Evolutionary conservation across 768 basidiomycete species (phyloP).

Genomic region (Nevesoporus exiguus): DNA sequence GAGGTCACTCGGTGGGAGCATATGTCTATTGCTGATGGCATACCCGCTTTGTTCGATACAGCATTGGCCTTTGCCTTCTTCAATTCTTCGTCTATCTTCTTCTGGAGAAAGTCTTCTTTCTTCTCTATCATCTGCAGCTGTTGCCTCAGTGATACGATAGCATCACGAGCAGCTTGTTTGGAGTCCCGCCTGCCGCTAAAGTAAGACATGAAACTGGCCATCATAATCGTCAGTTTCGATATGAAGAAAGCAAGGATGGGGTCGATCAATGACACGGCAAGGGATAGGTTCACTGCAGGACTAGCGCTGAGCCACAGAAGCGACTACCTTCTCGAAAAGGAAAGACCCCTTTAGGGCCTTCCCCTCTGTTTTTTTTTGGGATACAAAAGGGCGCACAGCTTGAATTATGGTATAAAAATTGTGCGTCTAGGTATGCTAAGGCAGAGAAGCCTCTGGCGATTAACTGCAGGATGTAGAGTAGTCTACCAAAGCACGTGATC

Average conservation of each 20-base stretch:
- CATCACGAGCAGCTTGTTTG: conserved; percentile 83
- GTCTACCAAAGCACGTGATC: conserved; percentile 22
- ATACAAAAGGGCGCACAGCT: neutral
- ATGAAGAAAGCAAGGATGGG: neutral
- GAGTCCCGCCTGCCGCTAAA: conserved; percentile 82
- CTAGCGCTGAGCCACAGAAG: conserved; percentile 6
- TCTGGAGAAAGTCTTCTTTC: conserved; percentile 96
- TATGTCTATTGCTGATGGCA: conserved; percentile 28
- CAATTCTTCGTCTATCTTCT: conserved; percentile 93
- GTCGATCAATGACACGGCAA: neutral
- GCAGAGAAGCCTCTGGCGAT: conserved; percentile 16
- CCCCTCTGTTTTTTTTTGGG: no score
- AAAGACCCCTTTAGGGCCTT: conserved; percentile 13
- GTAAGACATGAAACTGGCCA: conserved; percentile 81
- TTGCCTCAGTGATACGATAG: conserved; percentile 89
- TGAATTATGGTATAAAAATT: conserved; percentile 29
- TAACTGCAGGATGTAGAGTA: conserved; percentile 25
- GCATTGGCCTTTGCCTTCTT: conserved; percentile 92
- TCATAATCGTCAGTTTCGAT: conserved; percentile 41
- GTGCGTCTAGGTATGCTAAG: conserved; percentile 28
- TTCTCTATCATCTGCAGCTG: conserved; percentile 98
- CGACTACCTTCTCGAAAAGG: conserved; percentile 26
- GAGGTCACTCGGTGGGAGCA: conserved; percentile 8
- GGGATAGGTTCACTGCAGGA: conserved; percentile 12
- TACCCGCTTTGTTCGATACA: conserved; percentile 89